phyloP scores from a whole-genome alignment of 148 eudicot species.

The Persicaria tinctoria region DNA sequence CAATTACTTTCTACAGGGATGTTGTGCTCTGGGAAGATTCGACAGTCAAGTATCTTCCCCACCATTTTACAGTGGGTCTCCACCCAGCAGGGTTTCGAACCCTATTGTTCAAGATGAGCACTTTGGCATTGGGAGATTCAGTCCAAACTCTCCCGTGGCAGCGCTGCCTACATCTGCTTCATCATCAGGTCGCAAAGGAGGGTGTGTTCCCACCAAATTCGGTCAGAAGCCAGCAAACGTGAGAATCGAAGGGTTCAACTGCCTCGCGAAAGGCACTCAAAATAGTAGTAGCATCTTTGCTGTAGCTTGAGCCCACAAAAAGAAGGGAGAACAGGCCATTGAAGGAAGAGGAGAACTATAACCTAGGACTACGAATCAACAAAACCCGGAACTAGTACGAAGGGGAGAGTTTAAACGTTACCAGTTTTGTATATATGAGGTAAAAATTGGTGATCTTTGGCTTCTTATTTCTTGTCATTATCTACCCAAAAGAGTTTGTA shows the following conservation, averaged over 20 bases:
- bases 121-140: conserved; percentile 30
- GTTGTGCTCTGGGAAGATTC: conserved; percentile 25
- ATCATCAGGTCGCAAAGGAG: conserved; percentile 32
- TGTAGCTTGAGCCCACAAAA: conserved; percentile 26
- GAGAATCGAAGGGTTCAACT: conserved; percentile 61
- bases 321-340: not conserved
- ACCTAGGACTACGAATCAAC: conserved; percentile 1
- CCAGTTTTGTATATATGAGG: conserved; percentile 13
- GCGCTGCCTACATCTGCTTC: conserved; percentile 26
- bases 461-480: not conserved
- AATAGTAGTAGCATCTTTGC: conserved; percentile 46
- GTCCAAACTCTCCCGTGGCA: conserved; percentile 17
- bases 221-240: conserved; percentile 40
- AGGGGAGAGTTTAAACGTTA: not conserved
- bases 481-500: not conserved
- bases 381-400: not conserved
- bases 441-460: conserved; percentile 7
- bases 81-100: conserved; percentile 52
- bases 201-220: conserved; percentile 33
- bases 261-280: conserved; percentile 34
- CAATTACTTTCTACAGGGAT: conserved; percentile 24
- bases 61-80: conserved; percentile 51
- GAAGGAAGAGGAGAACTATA: not conserved
- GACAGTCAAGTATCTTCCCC: conserved; percentile 34
- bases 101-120: conserved; percentile 42